These are phyloP conservation scores for Moesziomyces sp. DNA, from an alignment of 1,284 basidiomycete genomes.

Conservation along the genomic window DNA sequence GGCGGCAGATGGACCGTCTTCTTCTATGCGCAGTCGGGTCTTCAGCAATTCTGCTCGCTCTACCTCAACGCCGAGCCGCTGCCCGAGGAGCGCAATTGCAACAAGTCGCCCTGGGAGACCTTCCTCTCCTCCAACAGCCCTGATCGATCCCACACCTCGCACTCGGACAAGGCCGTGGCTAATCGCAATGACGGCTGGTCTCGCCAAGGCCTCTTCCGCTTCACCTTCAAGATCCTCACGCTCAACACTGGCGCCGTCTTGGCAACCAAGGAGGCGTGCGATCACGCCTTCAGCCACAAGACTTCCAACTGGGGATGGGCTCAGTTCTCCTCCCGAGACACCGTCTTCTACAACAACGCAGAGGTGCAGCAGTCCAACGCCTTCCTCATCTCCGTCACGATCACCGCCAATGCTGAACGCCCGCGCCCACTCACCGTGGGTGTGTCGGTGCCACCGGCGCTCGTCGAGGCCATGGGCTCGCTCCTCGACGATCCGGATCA, in stretches of 20 bases:
- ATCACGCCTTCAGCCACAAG: constrained; percentile 84
- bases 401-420: constrained; percentile 76
- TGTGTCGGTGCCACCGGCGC: constrained; percentile 74
- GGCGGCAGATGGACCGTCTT: constrained; percentile 59
- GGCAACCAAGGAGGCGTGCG: constrained; percentile 75
- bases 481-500: constrained; percentile 83
- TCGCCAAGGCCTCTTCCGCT: constrained; percentile 83
- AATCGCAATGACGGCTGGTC: constrained; percentile 76
- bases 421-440: constrained; percentile 72
- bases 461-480: constrained; percentile 77
- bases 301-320: constrained; percentile 70
- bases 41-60: constrained; percentile 59
- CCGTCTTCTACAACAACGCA: constrained; percentile 76
- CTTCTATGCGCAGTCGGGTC: constrained; percentile 61
- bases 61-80: constrained; percentile 63
- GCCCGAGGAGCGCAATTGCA: constrained; percentile 38
- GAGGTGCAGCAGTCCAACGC: constrained; percentile 73
- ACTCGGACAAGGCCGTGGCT: constrained; percentile 7
- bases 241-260: constrained; percentile 72
- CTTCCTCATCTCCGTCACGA: constrained; percentile 81
- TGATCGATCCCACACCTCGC: constrained; percentile 9
- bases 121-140: constrained; percentile 21
- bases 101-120: constrained; percentile 32
- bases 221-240: constrained; percentile 78
- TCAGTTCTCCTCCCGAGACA: constrained; percentile 81